These are phyloP conservation scores for Trichoderma atrobrunneum DNA, from an alignment of 2,329 filamentous ascomycete genomes.

Conservation along the genomic window DNA sequence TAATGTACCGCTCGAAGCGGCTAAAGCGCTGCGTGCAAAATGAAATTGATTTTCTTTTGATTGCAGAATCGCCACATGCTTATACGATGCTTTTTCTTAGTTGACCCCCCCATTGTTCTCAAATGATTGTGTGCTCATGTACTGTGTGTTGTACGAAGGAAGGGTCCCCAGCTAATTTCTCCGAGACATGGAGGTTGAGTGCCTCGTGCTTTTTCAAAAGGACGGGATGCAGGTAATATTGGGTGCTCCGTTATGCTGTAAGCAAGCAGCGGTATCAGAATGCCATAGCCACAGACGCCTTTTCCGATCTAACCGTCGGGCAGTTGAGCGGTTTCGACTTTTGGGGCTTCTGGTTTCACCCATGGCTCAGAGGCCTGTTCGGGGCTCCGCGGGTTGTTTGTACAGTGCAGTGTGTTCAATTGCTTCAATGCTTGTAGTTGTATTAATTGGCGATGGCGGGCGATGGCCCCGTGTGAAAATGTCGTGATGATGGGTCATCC, in stretches of 20 bases:
- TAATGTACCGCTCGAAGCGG: neutral
- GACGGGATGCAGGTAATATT: neutral
- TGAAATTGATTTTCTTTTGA: neutral
- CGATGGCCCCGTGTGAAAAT: neutral
- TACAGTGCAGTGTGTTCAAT: neutral
- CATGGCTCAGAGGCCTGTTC: neutral
- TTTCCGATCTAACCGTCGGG: neutral
- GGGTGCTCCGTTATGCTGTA: neutral
- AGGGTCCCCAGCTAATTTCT: neutral
- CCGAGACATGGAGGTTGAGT: neutral
- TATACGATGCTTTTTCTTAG: neutral
- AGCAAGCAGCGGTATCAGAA: neutral
- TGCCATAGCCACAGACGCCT: neutral
- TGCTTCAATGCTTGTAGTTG: neutral
- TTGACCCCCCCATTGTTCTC: neutral
- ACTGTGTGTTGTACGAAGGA: too few relatives aligned
- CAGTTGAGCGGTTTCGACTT: neutral
- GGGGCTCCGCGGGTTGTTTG: neutral
- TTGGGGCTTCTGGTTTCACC: neutral
- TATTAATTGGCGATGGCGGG: neutral
- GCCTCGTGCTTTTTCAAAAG: neutral
- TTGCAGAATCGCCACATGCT: slow-evolving; percentile 1
- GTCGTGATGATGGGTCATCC: neutral
- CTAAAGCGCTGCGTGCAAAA: neutral
- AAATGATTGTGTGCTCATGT: neutral